phyloP scores from a whole-genome alignment of 1,284 basidiomycete genomes.

The Ceratobasidium sp. region DNA sequence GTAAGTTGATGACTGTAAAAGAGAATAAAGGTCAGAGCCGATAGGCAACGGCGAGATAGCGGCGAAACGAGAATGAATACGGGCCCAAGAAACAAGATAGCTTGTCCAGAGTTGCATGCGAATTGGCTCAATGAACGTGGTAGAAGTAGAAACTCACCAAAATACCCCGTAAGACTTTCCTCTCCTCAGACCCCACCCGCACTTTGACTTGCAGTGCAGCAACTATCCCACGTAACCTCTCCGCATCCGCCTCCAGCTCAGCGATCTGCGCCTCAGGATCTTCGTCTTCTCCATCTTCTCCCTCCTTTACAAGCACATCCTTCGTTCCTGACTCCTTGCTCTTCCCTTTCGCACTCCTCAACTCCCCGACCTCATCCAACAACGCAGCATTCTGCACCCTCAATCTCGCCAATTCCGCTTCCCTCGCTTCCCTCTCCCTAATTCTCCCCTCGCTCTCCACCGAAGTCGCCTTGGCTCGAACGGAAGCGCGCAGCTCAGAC shows the following conservation, averaged over 20 bases:
- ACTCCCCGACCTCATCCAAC: constrained; percentile 64
- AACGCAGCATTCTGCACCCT: constrained; percentile 73
- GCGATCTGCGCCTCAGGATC: constrained; percentile 57
- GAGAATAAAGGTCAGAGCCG: neutral
- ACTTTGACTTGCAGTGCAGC: constrained; percentile 64
- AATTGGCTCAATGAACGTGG: neutral
- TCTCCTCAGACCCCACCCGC: constrained; percentile 64
- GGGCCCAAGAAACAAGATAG: neutral
- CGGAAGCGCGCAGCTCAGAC: constrained; percentile 20
- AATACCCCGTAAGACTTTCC: constrained; percentile 73
- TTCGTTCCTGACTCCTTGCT: constrained; percentile 68
- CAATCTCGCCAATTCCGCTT: constrained; percentile 68
- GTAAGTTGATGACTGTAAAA: constrained; percentile 21
- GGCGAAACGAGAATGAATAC: neutral
- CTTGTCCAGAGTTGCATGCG: neutral
- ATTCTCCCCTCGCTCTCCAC: constrained; percentile 64
- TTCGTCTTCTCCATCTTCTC: constrained; percentile 63
- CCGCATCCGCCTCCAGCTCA: constrained; percentile 59
- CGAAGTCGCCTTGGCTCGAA: neutral
- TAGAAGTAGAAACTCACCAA: constrained; percentile 62
- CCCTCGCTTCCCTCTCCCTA: constrained; percentile 66
- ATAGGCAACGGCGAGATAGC: neutral
- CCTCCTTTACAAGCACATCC: constrained; percentile 69
- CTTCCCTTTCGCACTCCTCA: constrained; percentile 54
- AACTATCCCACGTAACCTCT: constrained; percentile 59